Conservation (phyloP, 163 green algal genomes). For the Trebouxiophyceae sp. region DNA sequence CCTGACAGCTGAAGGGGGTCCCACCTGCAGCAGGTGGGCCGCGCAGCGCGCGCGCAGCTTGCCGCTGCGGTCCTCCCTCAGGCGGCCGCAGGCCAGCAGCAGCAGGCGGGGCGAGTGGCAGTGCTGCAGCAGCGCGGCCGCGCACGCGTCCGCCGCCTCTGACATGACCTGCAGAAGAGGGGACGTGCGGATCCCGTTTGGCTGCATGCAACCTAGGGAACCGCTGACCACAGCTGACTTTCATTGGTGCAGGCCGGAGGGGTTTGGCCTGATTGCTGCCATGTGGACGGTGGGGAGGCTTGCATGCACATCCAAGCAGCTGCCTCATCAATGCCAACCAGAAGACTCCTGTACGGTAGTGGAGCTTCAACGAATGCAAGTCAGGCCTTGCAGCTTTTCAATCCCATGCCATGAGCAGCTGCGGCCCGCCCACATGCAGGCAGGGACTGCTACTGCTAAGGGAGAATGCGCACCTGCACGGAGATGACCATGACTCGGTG, state of each 20-base stretch:
- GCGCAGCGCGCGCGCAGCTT: not conserved
- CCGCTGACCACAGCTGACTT: not conserved
- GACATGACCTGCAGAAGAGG: not conserved
- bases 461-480: not conserved
- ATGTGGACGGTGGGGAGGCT: too few species aligned
- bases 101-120: not conserved
- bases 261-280: too few species aligned
- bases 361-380: too few species aligned
- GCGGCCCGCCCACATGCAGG: not conserved
- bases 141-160: not conserved
- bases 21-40: not conserved
- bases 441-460: not conserved
- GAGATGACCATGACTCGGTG: not conserved
- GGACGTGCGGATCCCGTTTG: not conserved
- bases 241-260: not conserved
- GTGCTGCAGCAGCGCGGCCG: not conserved
- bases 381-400: too few species aligned
- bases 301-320: too few species aligned
- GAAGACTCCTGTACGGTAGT: too few species aligned
- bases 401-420: not conserved
- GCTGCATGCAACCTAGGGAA: not conserved
- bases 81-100: not conserved
- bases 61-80: not conserved
- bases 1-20: not conserved
- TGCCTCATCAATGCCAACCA: too few species aligned